Percentiles rank a stretch among this genome's conserved stretches.
Evolutionary conservation across 176 grass and related monocot genomes (phyloP).

Genomic region (Saccharum officinarum): DNA sequence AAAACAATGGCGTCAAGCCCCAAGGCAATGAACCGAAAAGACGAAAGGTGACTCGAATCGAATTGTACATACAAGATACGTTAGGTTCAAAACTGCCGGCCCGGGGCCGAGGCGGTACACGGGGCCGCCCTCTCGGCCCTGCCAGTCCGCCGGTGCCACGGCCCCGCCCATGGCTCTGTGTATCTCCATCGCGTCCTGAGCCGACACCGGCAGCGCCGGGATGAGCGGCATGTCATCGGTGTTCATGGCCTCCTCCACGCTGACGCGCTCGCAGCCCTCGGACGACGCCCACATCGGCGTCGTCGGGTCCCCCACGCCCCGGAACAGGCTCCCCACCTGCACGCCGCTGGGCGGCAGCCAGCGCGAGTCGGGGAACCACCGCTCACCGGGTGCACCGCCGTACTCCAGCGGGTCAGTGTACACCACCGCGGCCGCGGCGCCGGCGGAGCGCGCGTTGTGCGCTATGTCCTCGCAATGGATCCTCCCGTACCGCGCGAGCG

Average conservation of each 20-base stretch:
- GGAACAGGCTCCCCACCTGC: constrained; percentile 65
- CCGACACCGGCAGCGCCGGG: constrained; percentile 74
- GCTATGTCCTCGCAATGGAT: constrained; percentile 83
- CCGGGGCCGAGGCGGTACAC: constrained; percentile 75
- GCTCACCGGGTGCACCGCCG: constrained; percentile 29
- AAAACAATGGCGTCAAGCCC: background rate
- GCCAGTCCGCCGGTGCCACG: constrained; percentile 69
- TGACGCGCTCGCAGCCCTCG: constrained; percentile 66
- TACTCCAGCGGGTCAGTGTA: constrained; percentile 81
- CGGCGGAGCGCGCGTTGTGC: constrained; percentile 56
- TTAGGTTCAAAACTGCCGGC: constrained; percentile 71
- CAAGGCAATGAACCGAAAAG: background rate
- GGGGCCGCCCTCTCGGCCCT: constrained; percentile 47
- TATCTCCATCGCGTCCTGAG: constrained; percentile 59
- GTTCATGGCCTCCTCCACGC: constrained; percentile 51
- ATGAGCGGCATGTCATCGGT: constrained; percentile 63
- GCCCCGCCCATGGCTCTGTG: constrained; percentile 49
- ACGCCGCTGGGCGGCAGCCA: constrained; percentile 84
- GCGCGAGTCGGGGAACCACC: constrained; percentile 47
- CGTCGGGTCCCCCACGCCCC: constrained; percentile 61
- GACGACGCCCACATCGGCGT: constrained; percentile 77
- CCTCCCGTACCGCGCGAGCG: constrained; percentile 64
- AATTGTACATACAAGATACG: constrained; percentile 51
- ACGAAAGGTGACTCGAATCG: background rate
- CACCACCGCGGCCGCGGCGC: constrained; percentile 60